Conservation (phyloP, 768 basidiomycete species). For the Amanita pseudoporphyria region DNA sequence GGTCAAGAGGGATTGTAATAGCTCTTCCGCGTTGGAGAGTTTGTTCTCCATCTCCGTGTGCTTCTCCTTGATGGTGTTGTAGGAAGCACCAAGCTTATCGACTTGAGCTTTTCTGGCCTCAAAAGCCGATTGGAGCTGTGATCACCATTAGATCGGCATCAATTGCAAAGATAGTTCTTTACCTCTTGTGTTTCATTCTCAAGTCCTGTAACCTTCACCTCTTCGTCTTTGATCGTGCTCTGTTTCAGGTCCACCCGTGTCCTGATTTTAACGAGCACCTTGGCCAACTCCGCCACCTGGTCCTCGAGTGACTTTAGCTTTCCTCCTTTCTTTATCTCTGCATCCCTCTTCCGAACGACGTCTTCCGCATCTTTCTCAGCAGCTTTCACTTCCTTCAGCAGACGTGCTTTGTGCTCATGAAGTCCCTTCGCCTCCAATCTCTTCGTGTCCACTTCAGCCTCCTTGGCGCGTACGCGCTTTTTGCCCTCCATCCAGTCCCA, state of each 20-base stretch:
- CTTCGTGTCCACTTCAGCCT: constrained; percentile 42
- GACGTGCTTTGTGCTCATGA: constrained; percentile 39
- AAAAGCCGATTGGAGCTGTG: constrained; percentile 47
- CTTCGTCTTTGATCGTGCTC: constrained; percentile 70
- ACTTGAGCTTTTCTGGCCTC: constrained; percentile 54
- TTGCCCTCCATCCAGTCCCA: constrained; percentile 76
- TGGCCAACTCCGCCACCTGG: constrained; percentile 66
- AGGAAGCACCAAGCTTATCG: constrained; percentile 40
- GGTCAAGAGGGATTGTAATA: constrained; percentile 91
- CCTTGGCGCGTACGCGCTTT: constrained; percentile 43
- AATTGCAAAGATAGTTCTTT: constrained; percentile 12
- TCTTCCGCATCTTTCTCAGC: constrained; percentile 59
- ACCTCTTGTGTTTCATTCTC: constrained; percentile 57
- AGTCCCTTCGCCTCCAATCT: constrained; percentile 36
- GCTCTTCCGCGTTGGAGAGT: constrained; percentile 72
- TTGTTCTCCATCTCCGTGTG: constrained; percentile 52
- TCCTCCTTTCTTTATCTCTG: constrained; percentile 88
- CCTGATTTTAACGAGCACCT: constrained; percentile 68
- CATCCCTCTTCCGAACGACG: constrained; percentile 70
- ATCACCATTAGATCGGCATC: not conserved
- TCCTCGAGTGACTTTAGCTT: constrained; percentile 83
- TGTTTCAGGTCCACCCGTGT: constrained; percentile 83
- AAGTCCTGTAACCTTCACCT: constrained; percentile 41
- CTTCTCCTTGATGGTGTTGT: constrained; percentile 56
- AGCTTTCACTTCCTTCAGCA: constrained; percentile 41